Conservation (phyloP, 2,329 filamentous ascomycete genomes). For the Thielaviopsis populi region DNA sequence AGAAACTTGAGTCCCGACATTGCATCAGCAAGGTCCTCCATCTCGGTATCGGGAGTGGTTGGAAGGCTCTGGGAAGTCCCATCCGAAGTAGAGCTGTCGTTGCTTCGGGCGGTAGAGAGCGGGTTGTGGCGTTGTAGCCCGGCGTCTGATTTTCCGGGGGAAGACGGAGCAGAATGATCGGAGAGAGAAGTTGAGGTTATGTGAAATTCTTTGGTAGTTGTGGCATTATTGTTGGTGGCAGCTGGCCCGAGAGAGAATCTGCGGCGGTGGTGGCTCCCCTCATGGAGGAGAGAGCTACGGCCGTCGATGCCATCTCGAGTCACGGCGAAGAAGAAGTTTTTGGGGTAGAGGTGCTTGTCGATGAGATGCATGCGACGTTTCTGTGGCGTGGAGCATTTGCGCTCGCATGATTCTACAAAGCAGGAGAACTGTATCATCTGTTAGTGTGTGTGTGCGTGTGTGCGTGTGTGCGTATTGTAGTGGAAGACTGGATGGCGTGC, state of each 20-base stretch:
- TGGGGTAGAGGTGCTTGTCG: conserved; percentile 86
- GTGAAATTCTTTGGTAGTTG: conserved; percentile 22
- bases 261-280: conserved; percentile 34
- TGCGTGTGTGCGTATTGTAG: too few species aligned
- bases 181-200: conserved; percentile 18
- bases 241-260: conserved; percentile 30
- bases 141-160: not conserved
- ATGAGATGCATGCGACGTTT: conserved; percentile 81
- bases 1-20: conserved; percentile 62
- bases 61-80: not conserved
- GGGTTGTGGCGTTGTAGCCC: not conserved
- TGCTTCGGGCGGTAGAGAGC: not conserved
- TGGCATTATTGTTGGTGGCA: conserved; percentile 10
- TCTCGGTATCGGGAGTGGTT: conserved; percentile 32
- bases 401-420: conserved; percentile 77
- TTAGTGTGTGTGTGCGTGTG: conserved; percentile 14
- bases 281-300: conserved; percentile 59
- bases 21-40: conserved; percentile 48
- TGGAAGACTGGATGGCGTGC: not conserved
- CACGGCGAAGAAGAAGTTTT: conserved; percentile 75
- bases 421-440: conserved; percentile 52
- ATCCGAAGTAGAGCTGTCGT: not conserved
- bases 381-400: conserved; percentile 65
- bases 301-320: conserved; percentile 83
- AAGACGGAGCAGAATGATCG: conserved; percentile 2